Conservation (phyloP, 805 yeast species). For the Ogataea siamensis region DNA sequence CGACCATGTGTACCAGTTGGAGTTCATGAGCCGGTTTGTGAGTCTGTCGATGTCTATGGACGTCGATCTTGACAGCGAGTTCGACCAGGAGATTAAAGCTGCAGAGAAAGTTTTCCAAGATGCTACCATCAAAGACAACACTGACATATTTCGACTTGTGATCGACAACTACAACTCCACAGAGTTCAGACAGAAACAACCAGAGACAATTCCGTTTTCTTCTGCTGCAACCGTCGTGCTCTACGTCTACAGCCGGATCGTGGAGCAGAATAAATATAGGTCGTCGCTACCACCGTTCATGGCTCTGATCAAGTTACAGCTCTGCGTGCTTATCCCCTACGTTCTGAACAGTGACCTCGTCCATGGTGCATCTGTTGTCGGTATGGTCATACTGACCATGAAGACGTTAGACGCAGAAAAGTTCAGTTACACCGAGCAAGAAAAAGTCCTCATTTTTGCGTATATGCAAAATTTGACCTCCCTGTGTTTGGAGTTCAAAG, state of each 20-base stretch:
- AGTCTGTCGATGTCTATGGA: slow-evolving; percentile 64
- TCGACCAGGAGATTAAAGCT: slow-evolving; percentile 36
- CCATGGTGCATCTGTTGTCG: slow-evolving; percentile 18
- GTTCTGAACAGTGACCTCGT: slow-evolving; percentile 24
- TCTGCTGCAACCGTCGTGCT: slow-evolving; percentile 34
- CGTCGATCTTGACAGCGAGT: slow-evolving; percentile 47
- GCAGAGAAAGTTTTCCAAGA: slow-evolving; percentile 42
- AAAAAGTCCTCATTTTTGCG: slow-evolving; percentile 17
- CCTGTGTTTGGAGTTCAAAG: slow-evolving; percentile 16
- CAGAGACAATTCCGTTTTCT: slow-evolving; percentile 24
- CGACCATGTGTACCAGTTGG: slow-evolving; percentile 9
- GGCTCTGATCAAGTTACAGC: slow-evolving; percentile 40
- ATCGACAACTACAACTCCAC: slow-evolving; percentile 42
- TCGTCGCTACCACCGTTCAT: slow-evolving; percentile 15
- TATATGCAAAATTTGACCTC: slow-evolving; percentile 27
- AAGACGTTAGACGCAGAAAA: slow-evolving; percentile 15
- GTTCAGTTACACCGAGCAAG: not conserved
- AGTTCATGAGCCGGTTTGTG: slow-evolving; percentile 29
- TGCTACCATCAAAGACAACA: slow-evolving; percentile 27
- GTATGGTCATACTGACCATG: slow-evolving; percentile 23
- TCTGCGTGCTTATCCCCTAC: slow-evolving; percentile 43
- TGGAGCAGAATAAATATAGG: slow-evolving; percentile 17
- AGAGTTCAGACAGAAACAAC: slow-evolving; percentile 20
- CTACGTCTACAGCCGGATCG: slow-evolving; percentile 24
- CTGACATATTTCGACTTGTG: slow-evolving; percentile 40